phyloP scores from a whole-genome alignment of 352 stramenopile species.

The Pythium monospermum region DNA sequence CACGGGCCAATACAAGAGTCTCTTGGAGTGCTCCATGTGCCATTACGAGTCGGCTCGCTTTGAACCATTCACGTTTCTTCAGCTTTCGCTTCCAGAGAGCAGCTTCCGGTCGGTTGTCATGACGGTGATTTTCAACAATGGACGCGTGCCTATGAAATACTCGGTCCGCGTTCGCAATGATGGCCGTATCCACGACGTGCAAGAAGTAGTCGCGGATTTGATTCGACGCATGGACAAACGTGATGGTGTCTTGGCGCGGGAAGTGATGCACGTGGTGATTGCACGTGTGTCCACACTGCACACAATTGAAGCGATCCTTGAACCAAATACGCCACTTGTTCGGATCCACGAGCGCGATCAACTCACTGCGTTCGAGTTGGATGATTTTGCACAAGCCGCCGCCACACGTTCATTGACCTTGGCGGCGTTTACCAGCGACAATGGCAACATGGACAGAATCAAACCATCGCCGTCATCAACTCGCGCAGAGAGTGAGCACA shows the following conservation, averaged over 20 bases:
- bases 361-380: conserved; percentile 65
- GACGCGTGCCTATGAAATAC: conserved; percentile 68
- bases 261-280: conserved; percentile 36
- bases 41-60: conserved; percentile 92
- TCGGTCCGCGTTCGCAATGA: conserved; percentile 64
- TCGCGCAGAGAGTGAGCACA: no score
- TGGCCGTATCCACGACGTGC: conserved; percentile 57
- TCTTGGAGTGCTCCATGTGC: conserved; percentile 95
- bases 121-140: conserved; percentile 79
- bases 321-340: conserved; percentile 49
- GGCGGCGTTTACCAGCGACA: background rate
- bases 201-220: conserved; percentile 46
- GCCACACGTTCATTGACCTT: conserved; percentile 5
- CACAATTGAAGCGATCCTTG: conserved; percentile 62
- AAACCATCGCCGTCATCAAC: no score
- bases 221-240: conserved; percentile 29
- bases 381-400: conserved; percentile 18
- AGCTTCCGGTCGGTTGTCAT: conserved; percentile 64
- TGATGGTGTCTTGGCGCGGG: conserved; percentile 8
- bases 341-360: conserved; percentile 78
- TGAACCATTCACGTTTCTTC: conserved; percentile 90
- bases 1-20: conserved; percentile 98
- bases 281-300: conserved; percentile 52
- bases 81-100: conserved; percentile 78
- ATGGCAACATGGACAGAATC: no score